Base-by-base conservation (phyloP, 2,329 filamentous ascomycete genomes). In the Onygenales sp. region DNA sequence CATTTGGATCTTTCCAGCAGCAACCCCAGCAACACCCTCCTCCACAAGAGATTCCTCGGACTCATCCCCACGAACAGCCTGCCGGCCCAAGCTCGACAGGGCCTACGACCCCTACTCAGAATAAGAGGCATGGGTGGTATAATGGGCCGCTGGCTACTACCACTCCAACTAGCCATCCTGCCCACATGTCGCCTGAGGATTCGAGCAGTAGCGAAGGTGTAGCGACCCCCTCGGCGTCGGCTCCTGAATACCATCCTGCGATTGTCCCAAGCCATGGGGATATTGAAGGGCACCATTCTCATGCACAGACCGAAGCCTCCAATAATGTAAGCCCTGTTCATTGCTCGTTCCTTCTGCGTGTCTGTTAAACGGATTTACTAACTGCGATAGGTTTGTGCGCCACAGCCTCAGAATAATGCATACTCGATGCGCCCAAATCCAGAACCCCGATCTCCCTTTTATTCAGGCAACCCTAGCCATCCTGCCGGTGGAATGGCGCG, bases 201-300 rank as follows among this genome's bases (percentile, higher is more conserved):
- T 75, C 73, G 1, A 75, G 72, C 58, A 76, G 72, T 60, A 75
- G 72, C 52, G 74, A 76, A 55, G 72, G 72, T 13, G 72, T 76
- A 2, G 69, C 72, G 7, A 76, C 74, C 27, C 74, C 74, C 5
- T 74, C 72, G 7, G 74, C 71, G 31, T 69, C 73, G 10, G 69
- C 71, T n/a, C 64, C 72, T 32, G 74, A 76, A 53, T 74, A 75
- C 52, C 70, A 76, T 55, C 74, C 73, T 8, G 71, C 74, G 17
- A 76, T 76, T 57, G 69, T 76, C 54, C 70, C 73, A 50, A 74
- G 72, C 61, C 74, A 71, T 59, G 73, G 72, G 46, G 75, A 70
- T 57, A 70, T 75, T 57, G 74, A 76, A 57, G 64, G 69, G 31
- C 68, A 72, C 54, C 68, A 72, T 50, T 61, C 66, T 36, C 61